These are phyloP conservation scores for Kodamaea sagamina DNA, from an alignment of 805 yeast species.

Conservation along the genomic window DNA sequence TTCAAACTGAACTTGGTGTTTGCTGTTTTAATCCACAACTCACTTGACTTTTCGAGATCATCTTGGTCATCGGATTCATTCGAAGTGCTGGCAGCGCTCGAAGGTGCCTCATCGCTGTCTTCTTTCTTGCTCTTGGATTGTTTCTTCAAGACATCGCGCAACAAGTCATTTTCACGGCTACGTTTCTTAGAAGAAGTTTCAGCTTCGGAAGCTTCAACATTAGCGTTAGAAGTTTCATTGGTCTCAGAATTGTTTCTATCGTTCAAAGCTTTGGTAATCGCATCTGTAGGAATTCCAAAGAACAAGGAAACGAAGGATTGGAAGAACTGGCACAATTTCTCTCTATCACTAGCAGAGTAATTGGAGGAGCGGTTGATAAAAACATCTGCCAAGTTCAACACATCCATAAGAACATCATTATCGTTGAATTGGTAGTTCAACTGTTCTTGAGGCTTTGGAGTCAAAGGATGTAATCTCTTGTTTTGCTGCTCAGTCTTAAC, in stretches of 20 bases:
- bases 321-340: constrained; percentile 69
- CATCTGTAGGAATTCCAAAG: constrained; percentile 59
- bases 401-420: constrained; percentile 68
- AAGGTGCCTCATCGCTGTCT: constrained; percentile 34
- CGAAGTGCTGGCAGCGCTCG: constrained; percentile 27
- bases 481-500: constrained; percentile 89
- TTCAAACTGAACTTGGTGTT: constrained; percentile 30
- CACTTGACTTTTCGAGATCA: constrained; percentile 40
- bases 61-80: constrained; percentile 35
- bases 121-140: constrained; percentile 42
- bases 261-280: constrained; percentile 43
- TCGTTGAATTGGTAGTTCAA: constrained; percentile 67
- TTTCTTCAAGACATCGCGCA: constrained; percentile 62
- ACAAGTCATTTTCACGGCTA: constrained; percentile 54
- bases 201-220: constrained; percentile 16
- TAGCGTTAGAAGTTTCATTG: constrained; percentile 19
- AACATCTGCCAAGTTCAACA: constrained; percentile 63
- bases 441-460: constrained; percentile 81
- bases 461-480: constrained; percentile 80
- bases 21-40: constrained; percentile 45
- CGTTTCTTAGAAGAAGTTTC: constrained; percentile 44
- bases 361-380: constrained; percentile 72
- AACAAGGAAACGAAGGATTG: constrained; percentile 70
- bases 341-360: constrained; percentile 80
- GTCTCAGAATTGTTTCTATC: constrained; percentile 20